phyloP scores from a whole-genome alignment of 192 early-diverging fungal genomes.

The Mortierella alpina region DNA sequence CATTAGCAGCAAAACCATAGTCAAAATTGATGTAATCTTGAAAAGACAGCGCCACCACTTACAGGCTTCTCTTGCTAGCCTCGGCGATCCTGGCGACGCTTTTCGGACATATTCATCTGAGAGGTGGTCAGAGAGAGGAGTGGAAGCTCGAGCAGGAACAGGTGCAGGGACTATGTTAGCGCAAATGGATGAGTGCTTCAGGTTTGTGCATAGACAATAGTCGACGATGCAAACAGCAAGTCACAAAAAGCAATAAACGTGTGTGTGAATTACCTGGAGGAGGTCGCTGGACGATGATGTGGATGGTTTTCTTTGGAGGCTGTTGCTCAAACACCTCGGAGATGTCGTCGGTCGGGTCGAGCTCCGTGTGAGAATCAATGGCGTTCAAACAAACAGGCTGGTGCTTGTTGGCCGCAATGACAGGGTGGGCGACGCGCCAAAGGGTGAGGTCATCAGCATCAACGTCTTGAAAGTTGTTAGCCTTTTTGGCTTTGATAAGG shows the following conservation, averaged over 20 bases:
- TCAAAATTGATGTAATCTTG: background rate
- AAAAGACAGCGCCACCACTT: constrained; percentile 2
- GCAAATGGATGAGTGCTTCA: background rate
- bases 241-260: background rate
- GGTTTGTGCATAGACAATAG: background rate
- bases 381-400: background rate
- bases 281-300: constrained; percentile 20
- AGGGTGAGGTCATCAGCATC: constrained; percentile 10
- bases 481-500: constrained; percentile 4
- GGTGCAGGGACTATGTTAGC: background rate
- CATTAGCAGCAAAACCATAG: constrained; percentile 11
- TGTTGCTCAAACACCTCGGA: constrained; percentile 7
- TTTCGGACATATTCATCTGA: constrained; percentile 8
- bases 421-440: constrained; percentile 18
- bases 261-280: constrained; percentile 13
- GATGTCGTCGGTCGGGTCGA: constrained; percentile 11
- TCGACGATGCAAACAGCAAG: background rate
- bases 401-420: constrained; percentile 12
- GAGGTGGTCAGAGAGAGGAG: constrained; percentile 9
- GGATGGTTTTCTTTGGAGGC: constrained; percentile 13
- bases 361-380: background rate
- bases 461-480: background rate
- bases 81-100: constrained; percentile 6
- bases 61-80: constrained; percentile 17
- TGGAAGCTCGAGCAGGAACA: constrained; percentile 7